These are phyloP conservation scores for Jackrogersella multiformis DNA, from an alignment of 495 filamentous ascomycete genomes.

Conservation along the genomic window DNA sequence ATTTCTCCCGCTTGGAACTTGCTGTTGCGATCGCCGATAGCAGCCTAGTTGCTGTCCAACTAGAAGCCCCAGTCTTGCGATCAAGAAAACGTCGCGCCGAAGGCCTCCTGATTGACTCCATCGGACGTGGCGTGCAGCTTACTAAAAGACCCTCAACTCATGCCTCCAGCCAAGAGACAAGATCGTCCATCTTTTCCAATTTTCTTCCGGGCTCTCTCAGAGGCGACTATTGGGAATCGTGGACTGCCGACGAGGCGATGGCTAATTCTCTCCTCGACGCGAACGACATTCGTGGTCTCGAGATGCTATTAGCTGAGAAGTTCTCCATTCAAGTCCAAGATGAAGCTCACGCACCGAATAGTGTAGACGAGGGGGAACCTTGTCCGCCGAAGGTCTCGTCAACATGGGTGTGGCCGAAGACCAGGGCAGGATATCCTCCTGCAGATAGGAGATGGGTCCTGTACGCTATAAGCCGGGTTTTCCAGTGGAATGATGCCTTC, in stretches of 20 bases:
- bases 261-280: constrained; percentile 58
- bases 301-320: constrained; percentile 59
- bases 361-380: constrained; percentile 26
- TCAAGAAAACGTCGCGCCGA: constrained; percentile 69
- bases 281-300: constrained; percentile 61
- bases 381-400: constrained; percentile 15
- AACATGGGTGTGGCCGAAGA: constrained; percentile 54
- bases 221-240: constrained; percentile 48
- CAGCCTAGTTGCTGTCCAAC: constrained; percentile 67
- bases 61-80: constrained; percentile 67
- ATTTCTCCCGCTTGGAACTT: constrained; percentile 70
- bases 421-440: constrained; percentile 51
- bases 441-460: constrained; percentile 63
- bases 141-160: constrained; percentile 33
- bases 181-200: constrained; percentile 49
- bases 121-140: constrained; percentile 64
- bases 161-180: constrained; percentile 16
- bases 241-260: constrained; percentile 47
- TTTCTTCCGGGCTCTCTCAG: constrained; percentile 51
- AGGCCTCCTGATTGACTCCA: constrained; percentile 75
- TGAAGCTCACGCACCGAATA: constrained; percentile 30
- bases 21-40: constrained; percentile 67
- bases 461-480: constrained; percentile 61
- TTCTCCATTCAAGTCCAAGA: constrained; percentile 49
- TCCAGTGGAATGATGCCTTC: constrained; percentile 50